These are phyloP conservation scores for Leishmania turanica DNA, from an alignment of 208 protist species.

Conservation along the genomic window DNA sequence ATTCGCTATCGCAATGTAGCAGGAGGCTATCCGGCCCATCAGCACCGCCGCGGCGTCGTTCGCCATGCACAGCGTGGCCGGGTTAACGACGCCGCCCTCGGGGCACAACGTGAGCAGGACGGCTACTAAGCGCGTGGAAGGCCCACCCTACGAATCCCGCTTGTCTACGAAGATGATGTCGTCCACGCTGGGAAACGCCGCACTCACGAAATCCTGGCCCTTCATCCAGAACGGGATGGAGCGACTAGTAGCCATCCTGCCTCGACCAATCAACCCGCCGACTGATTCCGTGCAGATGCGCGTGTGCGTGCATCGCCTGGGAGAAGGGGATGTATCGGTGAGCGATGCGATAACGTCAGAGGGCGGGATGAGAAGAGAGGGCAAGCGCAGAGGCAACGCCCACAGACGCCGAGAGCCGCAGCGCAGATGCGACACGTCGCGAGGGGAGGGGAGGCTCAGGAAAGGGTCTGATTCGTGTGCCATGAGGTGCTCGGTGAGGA, in stretches of 20 bases:
- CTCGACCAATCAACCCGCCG: slow-evolving; percentile 1
- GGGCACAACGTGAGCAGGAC: slow-evolving; percentile 31
- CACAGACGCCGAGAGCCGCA: not conserved
- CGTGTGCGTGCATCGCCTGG: too few species aligned
- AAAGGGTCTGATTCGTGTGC: not conserved
- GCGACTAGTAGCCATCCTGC: slow-evolving; percentile 5
- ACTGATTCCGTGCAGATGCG: too few species aligned
- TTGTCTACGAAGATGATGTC: too few species aligned
- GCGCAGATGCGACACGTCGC: not conserved
- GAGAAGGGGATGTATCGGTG: too few species aligned
- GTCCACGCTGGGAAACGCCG: too few species aligned
- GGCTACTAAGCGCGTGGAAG: too few species aligned
- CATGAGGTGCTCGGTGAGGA: not conserved
- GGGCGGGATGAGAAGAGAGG: too few species aligned
- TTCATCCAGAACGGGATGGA: too few species aligned
- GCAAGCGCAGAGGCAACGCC: not conserved
- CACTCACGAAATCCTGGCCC: too few species aligned
- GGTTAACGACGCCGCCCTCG: slow-evolving; percentile 19
- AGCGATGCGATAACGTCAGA: too few species aligned
- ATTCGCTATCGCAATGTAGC: slow-evolving; percentile 52
- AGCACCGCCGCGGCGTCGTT: slow-evolving; percentile 16
- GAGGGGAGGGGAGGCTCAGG: not conserved
- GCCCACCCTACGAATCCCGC: too few species aligned
- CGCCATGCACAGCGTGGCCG: slow-evolving; percentile 5
- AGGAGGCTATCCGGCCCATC: slow-evolving; percentile 54